Conservation (phyloP, 371 early-diverging fungal genomes). For the Mortierella sp. region DNA sequence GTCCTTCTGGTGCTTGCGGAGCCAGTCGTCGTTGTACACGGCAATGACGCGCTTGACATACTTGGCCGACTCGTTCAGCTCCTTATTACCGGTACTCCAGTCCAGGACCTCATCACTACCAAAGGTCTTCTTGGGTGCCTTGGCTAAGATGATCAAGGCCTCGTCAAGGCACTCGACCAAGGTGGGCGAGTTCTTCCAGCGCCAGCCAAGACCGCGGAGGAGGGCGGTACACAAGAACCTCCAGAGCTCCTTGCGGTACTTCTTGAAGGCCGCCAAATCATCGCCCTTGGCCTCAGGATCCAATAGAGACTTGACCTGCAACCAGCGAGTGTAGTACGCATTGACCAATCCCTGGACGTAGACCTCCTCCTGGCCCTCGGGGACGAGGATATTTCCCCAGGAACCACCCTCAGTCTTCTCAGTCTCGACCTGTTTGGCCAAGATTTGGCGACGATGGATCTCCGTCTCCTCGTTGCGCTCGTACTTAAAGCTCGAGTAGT, state of each 20-base stretch:
- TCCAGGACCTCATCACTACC: conserved; percentile 34
- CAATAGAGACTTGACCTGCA: conserved; percentile 30
- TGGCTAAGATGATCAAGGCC: conserved; percentile 16
- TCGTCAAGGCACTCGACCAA: conserved; percentile 33
- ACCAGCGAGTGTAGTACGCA: conserved; percentile 37
- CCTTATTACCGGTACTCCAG: conserved; percentile 22
- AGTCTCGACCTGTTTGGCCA: conserved; percentile 25
- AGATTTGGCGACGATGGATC: conserved; percentile 17
- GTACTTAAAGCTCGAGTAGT: conserved; percentile 1
- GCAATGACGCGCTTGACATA: conserved; percentile 14
- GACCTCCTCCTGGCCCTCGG: conserved; percentile 38
- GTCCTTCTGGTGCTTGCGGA: conserved; percentile 19
- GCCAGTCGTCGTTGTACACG: conserved; percentile 28
- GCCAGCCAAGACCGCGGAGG: conserved; percentile 31
- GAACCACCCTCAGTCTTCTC: conserved; percentile 24
- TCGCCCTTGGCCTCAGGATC: conserved; percentile 33
- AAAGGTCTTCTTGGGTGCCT: conserved; percentile 23
- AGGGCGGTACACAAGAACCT: conserved; percentile 7
- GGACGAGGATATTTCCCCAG: conserved; percentile 24
- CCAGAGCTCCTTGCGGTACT: conserved; percentile 22
- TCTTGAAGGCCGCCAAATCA: conserved; percentile 28
- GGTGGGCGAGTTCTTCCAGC: conserved; percentile 52
- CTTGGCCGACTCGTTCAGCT: background rate
- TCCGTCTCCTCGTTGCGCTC: conserved; percentile 41
- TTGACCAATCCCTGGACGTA: conserved; percentile 33